Base-by-base conservation (phyloP, 169 alveolate species). In the Plasmodium adleri region DNA sequence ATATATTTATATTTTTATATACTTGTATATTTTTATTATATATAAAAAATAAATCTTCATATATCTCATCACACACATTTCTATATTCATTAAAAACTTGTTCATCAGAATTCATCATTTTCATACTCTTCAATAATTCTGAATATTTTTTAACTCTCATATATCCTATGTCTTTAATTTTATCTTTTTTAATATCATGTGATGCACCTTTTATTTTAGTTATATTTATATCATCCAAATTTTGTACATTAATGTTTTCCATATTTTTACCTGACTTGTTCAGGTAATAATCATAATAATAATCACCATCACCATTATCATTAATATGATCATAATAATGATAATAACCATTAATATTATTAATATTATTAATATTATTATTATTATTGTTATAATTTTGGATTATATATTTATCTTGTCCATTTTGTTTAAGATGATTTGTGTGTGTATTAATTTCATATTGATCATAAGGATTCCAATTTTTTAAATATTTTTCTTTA, bases 1-100 rank as follows among this genome's bases (percentile, higher is more conserved):
- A 83, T 47, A 83, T 72, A 50, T 67, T 67, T 49, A 83, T 50
- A n/a, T 83, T 49, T 83, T 83, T 68, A 15, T 83, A 83, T 28
- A 67, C 22, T 68, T 83, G 85, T 10, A 83, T 28, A 43, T 70
- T 83, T 47, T 26, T 43, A n/a, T 52, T 22, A 68, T 56, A 83
- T 15, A 83, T 83, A 67, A 59, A 20, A 45, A 68, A 59, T 13
- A 83, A 28, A 15, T 83, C 91, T 54, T 68, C 52, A 63, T 67
- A 67, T 68, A 83, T 52, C 59, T 83, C 91, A 58, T 83, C 85
- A 22, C 45, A 15, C 12, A 83, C 0, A 68, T 83, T 67, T 56
- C 80, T 68, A 72, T 58, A 68, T 39, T 68, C 72, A 32, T 6
- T 2, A 64, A 10, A 20, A 56, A 76, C 45, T 2, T 26, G 10